Evolutionary conservation across 495 filamentous ascomycete genomes (phyloP), one percentile per base, ranked within the genome.

Genomic region (Pyronema omphalodes): DNA sequence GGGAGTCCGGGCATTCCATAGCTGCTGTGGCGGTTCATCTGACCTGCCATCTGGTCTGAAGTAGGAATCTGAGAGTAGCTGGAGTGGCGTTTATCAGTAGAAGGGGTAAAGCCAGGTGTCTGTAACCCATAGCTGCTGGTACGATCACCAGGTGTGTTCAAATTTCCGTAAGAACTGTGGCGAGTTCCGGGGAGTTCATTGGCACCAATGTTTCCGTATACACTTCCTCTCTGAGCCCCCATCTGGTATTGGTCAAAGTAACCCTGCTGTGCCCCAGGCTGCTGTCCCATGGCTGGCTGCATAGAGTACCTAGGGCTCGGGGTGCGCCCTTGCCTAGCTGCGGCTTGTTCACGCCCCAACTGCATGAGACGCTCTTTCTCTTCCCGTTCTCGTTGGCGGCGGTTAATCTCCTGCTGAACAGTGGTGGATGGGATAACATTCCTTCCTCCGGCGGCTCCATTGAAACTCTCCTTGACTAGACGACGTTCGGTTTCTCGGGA

Each of bases 371-470:
- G 23, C 23, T 29, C 23, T 29, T 29, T 29, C 23, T 29, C 23
- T 29, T 29, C 23, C 23, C 23, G 23, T 29, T 82, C 74, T 29
- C 82, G 78, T 55, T 84, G 80, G 14, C 82, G 76, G 53, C 84
- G 82, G 11, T 77, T 75, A 60, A 87, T 86, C n/a, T 83, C 86
- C 53, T 83, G 76, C 54, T 87, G 81, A 9, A 86, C 83, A 58
- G 84, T 80, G 33, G 53, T 39, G 44, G 52, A 64, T 29, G 23
- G 23, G 23, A 29, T 29, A 29, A 29, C 23, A 29, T 29, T 29
- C 23, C 23, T 29, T 15, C 56, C 79, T 79, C 36, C 79, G 9
- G 18, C 35, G 12, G 57, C 58, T 23, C 41, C 17, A 34, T 44
- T 43, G 41, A 45, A 54, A 18, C 44, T 81, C 49, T 84, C 75